phyloP scores from a whole-genome alignment of 257 asterid genomes.

The Forsythia viridissima region DNA sequence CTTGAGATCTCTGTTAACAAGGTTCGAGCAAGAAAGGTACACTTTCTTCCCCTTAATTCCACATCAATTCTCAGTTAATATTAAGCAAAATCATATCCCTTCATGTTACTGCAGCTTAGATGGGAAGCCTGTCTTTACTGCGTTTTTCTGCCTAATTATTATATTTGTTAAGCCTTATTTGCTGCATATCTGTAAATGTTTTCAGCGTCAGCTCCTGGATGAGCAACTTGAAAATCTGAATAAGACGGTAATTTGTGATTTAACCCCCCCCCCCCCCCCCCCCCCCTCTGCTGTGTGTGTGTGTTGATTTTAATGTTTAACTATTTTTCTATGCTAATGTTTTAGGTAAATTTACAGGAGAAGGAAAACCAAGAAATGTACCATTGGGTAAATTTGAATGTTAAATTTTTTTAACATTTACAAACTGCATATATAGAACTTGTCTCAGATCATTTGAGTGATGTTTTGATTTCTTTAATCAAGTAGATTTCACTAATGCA shows the following conservation, averaged over 20 bases:
- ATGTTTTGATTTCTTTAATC: not conserved
- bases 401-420: not conserved
- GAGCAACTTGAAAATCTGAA: conserved; percentile 80
- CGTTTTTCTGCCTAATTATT: not conserved
- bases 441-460: not conserved
- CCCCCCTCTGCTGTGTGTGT: too few species aligned
- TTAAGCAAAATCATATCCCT: not conserved
- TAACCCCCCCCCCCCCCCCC: not conserved
- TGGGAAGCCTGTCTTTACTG: not conserved
- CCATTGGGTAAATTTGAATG: conserved; percentile 55
- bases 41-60: not conserved
- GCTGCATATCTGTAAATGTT: not conserved
- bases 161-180: not conserved
- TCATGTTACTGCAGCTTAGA: too few species aligned
- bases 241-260: conserved; percentile 52
- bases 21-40: conserved; percentile 78
- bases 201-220: conserved; percentile 70
- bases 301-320: not conserved
- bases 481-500: not conserved
- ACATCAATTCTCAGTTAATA: not conserved
- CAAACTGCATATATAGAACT: not conserved
- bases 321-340: not conserved
- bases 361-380: conserved; percentile 80
- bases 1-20: conserved; percentile 56
- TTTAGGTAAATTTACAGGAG: conserved; percentile 64